Base-by-base conservation (phyloP, 1,284 basidiomycete genomes). In the Marasmius sp. region DNA sequence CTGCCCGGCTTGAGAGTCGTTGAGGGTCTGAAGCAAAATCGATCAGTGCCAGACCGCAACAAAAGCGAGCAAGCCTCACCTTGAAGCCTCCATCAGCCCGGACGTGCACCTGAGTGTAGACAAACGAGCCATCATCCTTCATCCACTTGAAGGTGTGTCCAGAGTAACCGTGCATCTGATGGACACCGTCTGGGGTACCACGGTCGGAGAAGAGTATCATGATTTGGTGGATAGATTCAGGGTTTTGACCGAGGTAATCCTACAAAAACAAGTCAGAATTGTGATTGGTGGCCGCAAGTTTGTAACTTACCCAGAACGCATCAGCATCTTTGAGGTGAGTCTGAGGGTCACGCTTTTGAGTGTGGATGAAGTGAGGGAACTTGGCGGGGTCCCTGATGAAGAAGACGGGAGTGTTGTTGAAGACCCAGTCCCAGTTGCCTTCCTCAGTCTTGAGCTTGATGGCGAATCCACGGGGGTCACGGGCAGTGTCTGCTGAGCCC, bases 341-440 rank as follows among this genome's bases (percentile, higher is more conserved):
- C 74, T 94, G 91, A 20, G 94, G 94, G 76, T 92, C 88, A 70
- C 94, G 86, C 84, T 97, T 97, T 77, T 95, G 93, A 39, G 94
- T 95, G 81, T 97, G 95, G 70, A 97, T 96, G 79, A 97, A 96
- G 80, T 94, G 87, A n/a, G 91, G 87, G 83, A 92, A 92, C 75
- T 93, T 93, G 72, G 88, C 82, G 12, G 91, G 89, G 69, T 93
- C 91, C 61, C 89, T 86, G 68, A 95, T 85, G 82, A 94, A 94
- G 83, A 95, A 95, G 64, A 94, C 86, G 51, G 93, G 93, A 1
- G 92, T 95, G 80, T 95, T 95, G 82, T 95, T 95, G 79, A 90
- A 91, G 49, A 95, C 94, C 84, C 89, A 93, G 75, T 97, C 94
- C 79, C 89, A 88, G 81, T 92, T 95, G 39, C 95, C 95, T 72